A percentile compares a stretch with the other conserved stretches of the same genome.
Conservation (phyloP, 805 yeast genomes). For the Candida corydali region DNA sequence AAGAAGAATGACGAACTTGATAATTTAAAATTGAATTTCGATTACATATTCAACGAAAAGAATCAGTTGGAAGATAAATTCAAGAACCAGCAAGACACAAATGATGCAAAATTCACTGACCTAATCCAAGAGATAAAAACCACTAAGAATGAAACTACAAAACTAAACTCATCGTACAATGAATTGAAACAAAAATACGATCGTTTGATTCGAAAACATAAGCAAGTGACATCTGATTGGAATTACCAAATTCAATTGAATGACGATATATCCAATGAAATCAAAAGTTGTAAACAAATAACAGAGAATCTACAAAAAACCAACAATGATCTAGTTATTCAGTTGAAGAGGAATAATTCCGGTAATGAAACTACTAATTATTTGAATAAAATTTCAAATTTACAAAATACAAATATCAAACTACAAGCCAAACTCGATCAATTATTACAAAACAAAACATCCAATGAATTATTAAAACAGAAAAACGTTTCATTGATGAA, state of each 20-base stretch:
- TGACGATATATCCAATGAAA: slow-evolving; percentile 37
- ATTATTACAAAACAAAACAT: slow-evolving; percentile 44
- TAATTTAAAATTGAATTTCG: slow-evolving; percentile 32
- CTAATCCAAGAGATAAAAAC: slow-evolving; percentile 16
- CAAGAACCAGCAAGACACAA: slow-evolving; percentile 26
- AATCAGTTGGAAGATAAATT: slow-evolving; percentile 27
- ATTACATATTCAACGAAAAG: slow-evolving; percentile 31
- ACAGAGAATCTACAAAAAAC: slow-evolving; percentile 15
- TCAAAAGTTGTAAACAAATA: slow-evolving; percentile 22
- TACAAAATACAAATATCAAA: slow-evolving; percentile 49
- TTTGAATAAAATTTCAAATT: slow-evolving; percentile 26
- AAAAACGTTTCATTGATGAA: slow-evolving; percentile 44
- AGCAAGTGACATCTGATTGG: slow-evolving; percentile 33
- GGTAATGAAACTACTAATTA: slow-evolving; percentile 10
- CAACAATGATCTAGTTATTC: slow-evolving; percentile 27
- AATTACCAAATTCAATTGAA: slow-evolving; percentile 26
- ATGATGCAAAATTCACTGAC: slow-evolving; percentile 14
- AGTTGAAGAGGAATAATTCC: slow-evolving; percentile 13
- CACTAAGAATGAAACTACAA: slow-evolving; percentile 17
- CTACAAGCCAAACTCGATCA: slow-evolving; percentile 51
- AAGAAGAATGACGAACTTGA: slow-evolving; percentile 30
- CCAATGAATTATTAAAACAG: slow-evolving; percentile 50
- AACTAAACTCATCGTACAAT: slow-evolving; percentile 8
- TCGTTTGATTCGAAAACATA: slow-evolving; percentile 22
- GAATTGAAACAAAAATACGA: slow-evolving; percentile 19